phyloP scores from a whole-genome alignment of 192 early-diverging fungal genomes.

The Phycomyces blakesleeanus region DNA sequence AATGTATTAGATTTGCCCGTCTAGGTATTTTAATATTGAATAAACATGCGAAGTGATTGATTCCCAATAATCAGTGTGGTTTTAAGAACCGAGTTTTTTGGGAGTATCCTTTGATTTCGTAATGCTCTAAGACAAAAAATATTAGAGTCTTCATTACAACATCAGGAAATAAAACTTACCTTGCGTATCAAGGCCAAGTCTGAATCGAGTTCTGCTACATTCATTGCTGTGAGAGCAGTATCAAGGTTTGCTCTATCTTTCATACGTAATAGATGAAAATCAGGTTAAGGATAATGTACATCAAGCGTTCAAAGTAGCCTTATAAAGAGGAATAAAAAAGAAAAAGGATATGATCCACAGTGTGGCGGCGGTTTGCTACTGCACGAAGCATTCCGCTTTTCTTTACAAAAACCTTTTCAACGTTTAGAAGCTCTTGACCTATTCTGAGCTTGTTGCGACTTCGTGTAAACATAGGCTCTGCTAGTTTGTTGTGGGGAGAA shows the following conservation, averaged over 20 bases:
- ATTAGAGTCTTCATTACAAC: background rate
- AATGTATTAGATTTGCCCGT: too few relatives aligned
- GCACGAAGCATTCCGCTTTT: slow-evolving; percentile 2
- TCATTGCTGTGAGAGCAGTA: background rate
- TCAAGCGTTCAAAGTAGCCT: background rate
- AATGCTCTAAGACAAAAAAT: background rate
- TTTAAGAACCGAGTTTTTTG: background rate
- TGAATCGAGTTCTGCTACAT: background rate
- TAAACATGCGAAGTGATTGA: too few relatives aligned
- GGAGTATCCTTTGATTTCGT: background rate
- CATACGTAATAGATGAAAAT: background rate
- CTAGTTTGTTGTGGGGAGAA: too few relatives aligned
- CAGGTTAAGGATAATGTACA: background rate
- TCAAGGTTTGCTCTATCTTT: slow-evolving; percentile 2
- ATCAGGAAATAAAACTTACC: background rate
- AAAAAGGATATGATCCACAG: slow-evolving; percentile 4
- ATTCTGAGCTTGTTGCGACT: background rate
- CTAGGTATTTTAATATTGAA: too few relatives aligned
- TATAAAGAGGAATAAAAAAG: background rate
- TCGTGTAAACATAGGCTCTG: background rate
- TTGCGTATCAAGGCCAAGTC: background rate
- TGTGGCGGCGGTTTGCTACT: slow-evolving; percentile 1
- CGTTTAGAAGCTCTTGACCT: background rate
- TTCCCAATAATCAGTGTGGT: too few relatives aligned
- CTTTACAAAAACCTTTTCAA: background rate